Base-by-base conservation (phyloP, 768 basidiomycete genomes). In the Boletales sp. region DNA sequence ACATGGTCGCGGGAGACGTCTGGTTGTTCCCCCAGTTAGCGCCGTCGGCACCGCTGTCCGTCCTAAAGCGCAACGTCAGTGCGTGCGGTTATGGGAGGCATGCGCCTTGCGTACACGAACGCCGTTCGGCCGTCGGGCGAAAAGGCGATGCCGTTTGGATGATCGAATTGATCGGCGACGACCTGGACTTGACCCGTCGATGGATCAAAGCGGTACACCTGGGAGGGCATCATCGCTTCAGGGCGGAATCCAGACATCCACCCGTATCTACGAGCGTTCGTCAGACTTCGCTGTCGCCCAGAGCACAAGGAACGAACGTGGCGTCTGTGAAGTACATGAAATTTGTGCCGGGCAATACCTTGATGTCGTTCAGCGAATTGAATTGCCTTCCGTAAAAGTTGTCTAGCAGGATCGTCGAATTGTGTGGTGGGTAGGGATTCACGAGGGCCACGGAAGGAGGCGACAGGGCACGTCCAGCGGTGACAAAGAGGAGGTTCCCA, bases 321-420 rank as follows among this genome's bases (percentile, higher is more conserved):
- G 74, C 72, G 59, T 92, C 88, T 0, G 88, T 90, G 67, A 91
- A 89, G 69, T 86, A 89, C 3, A 90, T 56, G 36, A 79, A 78
- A 34, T 82, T 81, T 52, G 77, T 84, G 7, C 67, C 65, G 2
- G 85, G 86, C 46, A 88, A 82, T 3, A 89, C 71, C 57, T 87
- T 89, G 51, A 86, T 74, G 55, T 93, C 89, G 63, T 90, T 88
- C 43, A 91, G 64, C 2, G 88, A 88, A 67, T 87, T 90, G 69
- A 90, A 92, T 55, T 89, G 87, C 3, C 86, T 73, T 2, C 88
- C 88, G 58, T 80, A 86, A 67, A 77, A 88, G 69, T 90, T 91
- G 67, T 90, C 86, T 51, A 91, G 65, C 14, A 91, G 64, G 30
- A 86, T 74, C 0, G 84, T 89, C 8, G 77, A 69, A 48, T 89